Conservation (phyloP, 1,139 yeast genomes). For the Geotrichum histeridarum region DNA sequence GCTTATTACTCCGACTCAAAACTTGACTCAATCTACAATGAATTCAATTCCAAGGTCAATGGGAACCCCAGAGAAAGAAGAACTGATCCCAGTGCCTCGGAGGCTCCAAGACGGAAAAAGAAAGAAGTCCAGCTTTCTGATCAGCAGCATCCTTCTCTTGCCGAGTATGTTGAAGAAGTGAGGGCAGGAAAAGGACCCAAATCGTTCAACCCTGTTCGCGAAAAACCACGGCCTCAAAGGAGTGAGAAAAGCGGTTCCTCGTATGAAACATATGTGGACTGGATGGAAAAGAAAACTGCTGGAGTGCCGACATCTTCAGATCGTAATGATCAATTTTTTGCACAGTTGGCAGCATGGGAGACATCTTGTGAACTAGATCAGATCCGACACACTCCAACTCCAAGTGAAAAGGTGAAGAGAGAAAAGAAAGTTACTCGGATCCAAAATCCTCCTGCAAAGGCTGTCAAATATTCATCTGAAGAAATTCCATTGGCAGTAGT, state of each 20-base stretch:
- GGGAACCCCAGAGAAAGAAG: not conserved
- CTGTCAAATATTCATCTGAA: not conserved
- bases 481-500: conserved; percentile 9
- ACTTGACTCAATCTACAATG: conserved; percentile 9
- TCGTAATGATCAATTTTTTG: conserved; percentile 6
- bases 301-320: not conserved
- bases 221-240: not conserved
- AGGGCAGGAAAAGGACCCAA: not conserved
- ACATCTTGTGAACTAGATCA: not conserved
- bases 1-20: conserved; percentile 1
- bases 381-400: too few species aligned
- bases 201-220: not conserved
- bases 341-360: conserved; percentile 3
- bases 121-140: conserved; percentile 9
- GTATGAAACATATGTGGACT: not conserved
- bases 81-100: too few species aligned
- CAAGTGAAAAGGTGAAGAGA: too few species aligned
- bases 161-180: conserved; percentile 6
- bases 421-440: too few species aligned
- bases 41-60: conserved; percentile 8
- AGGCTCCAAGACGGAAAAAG: conserved; percentile 1
- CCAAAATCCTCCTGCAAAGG: too few species aligned
- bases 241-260: not conserved
- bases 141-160: conserved; percentile 5
- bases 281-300: not conserved